These are phyloP conservation scores for Pezicula rhizophila DNA, from an alignment of 2,329 filamentous ascomycete species.

Conservation along the genomic window DNA sequence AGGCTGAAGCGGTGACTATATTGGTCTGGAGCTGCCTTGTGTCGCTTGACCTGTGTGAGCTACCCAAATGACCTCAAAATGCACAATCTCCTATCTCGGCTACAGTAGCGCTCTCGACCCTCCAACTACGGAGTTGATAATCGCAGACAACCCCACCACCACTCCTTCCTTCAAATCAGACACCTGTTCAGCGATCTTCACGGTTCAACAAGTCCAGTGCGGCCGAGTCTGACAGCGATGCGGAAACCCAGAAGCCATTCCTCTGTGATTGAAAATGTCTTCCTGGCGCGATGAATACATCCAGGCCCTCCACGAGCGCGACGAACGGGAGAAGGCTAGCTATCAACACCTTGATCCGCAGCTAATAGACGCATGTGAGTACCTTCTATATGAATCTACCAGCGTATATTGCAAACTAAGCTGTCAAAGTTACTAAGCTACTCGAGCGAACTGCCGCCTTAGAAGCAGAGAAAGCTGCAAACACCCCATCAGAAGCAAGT, in stretches of 20 bases:
- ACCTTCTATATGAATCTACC: constrained; percentile 8
- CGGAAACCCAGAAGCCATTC: constrained; percentile 5
- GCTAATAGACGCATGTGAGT: constrained; percentile 74
- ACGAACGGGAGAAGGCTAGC: constrained; percentile 61
- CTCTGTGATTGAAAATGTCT: constrained; percentile 17
- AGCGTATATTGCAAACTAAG: constrained; percentile 6
- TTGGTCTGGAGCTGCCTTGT: not conserved
- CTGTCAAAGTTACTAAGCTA: constrained; percentile 53
- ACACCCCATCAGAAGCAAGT: constrained; percentile 19
- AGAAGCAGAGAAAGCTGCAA: constrained; percentile 48
- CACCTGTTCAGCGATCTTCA: too few relatives aligned
- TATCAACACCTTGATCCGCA: constrained; percentile 51
- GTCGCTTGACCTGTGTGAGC: not conserved
- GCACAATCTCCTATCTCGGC: too few relatives aligned
- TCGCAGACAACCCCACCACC: too few relatives aligned
- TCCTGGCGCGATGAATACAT: constrained; percentile 77
- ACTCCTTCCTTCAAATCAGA: too few relatives aligned
- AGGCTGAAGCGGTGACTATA: not conserved
- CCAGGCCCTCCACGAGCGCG: constrained; percentile 64
- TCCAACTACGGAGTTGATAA: too few relatives aligned
- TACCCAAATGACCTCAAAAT: not conserved
- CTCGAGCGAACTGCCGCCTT: constrained; percentile 60
- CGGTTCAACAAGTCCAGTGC: too few relatives aligned
- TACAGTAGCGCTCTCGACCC: too few relatives aligned
- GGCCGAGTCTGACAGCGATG: not conserved